Evolutionary conservation across 1,139 yeast genomes (phyloP), one percentile per base, ranked within the genome.

Genomic region (Zygoascus meyerae): DNA sequence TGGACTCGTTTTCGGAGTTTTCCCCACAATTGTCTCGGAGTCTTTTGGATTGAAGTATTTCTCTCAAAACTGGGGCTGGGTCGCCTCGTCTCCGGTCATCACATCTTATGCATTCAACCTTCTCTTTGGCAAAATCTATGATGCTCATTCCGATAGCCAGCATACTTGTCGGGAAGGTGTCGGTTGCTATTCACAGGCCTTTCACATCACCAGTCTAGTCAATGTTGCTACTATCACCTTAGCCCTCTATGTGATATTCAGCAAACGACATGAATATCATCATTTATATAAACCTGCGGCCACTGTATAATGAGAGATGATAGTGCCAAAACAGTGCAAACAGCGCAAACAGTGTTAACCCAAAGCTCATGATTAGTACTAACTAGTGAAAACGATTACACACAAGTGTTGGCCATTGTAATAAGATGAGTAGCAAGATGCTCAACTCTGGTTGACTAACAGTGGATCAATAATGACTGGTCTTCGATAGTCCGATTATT

Each of bases 21-120:
- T 78, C 61, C 95, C 95, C 1, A 81, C 87, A 1, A 77, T 84
- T 18, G 72, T 83, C 31, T 79, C 89, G 1, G 95, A 86, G 56
- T 68, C 77, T 10, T 85, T 84, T 65, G 87, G 87, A 28, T 73
- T 86, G 55, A 71, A 69, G 17, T 76, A 79, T 26, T 86, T 83
- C 61, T 81, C 87, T 42, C 81, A 86, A 30, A 74, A 85, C 30
- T 86, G 95, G 94, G 90, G 95, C 0, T 63, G 81, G 42, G 69
- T 80, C 2, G 59, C 65, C 34, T 50, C 58, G n/a, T 55, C 68
- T 15, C 69, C 69, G 16, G 64, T 67, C 21, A 51, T 60, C 12
- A 55, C 65, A 11, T 55, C 67, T 17, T 67, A 66, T 45, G 39
- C 61, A 18, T 63, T 64, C 44, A 65, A 64, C 36, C 44, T 55